Percentiles rank a stretch among this genome's conserved stretches.
These are phyloP conservation scores for Pinus albicaulis DNA, from an alignment of 75 land plant genomes.

Conservation along the genomic window DNA sequence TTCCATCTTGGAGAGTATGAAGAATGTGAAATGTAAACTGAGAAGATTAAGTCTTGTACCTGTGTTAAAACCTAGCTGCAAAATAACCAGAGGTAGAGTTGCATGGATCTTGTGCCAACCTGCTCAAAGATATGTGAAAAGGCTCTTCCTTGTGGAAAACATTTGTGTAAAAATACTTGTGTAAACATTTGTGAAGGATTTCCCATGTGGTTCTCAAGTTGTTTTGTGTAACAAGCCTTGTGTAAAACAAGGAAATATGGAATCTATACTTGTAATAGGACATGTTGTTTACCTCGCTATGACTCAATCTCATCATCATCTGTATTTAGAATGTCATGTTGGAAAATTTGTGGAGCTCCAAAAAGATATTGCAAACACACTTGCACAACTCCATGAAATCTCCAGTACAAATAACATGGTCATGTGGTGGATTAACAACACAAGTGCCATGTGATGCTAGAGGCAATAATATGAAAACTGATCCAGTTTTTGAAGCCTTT, in stretches of 20 bases:
- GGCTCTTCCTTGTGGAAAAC: too few relatives aligned
- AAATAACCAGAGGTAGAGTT: too few relatives aligned
- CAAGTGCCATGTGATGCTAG: conserved; percentile 40
- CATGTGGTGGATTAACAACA: conserved; percentile 29
- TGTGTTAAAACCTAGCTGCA: too few relatives aligned
- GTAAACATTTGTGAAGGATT: conserved; percentile 51
- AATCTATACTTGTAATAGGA: conserved; percentile 82
- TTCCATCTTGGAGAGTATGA: too few relatives aligned
- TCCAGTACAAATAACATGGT: conserved; percentile 25
- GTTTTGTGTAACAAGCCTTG: conserved; percentile 90
- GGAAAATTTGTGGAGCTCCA: conserved; percentile 27
- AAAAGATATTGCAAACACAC: conserved; percentile 40
- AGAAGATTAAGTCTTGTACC: too few relatives aligned
- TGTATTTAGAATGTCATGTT: too few relatives aligned
- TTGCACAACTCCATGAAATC: conserved; percentile 30
- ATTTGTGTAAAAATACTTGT: too few relatives aligned
- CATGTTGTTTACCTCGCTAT: conserved; percentile 86
- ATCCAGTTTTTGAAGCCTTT: conserved; percentile 10
- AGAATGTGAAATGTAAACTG: too few relatives aligned
- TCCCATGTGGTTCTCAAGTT: conserved; percentile 94
- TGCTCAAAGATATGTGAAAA: too few relatives aligned
- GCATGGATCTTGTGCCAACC: too few relatives aligned
- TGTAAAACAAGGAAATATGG: conserved; percentile 95
- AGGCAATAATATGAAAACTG: conserved; percentile 7
- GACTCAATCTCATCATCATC: conserved; percentile 18